These are phyloP conservation scores for Toxicodendron radicans DNA, from an alignment of 345 rosid genomes.

Conservation along the genomic window DNA sequence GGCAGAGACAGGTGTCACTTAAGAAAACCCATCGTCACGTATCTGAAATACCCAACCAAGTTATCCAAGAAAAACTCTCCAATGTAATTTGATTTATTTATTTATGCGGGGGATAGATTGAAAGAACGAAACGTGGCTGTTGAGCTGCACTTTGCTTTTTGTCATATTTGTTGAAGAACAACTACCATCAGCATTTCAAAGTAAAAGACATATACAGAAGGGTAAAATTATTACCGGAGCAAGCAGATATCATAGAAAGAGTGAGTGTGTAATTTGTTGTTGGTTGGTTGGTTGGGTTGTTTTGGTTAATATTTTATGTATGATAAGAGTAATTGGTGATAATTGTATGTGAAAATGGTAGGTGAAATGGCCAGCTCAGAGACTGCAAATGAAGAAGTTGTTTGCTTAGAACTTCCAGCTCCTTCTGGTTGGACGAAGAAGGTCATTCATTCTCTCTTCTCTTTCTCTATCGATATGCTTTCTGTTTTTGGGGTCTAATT, in stretches of 20 bases:
- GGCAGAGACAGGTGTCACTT: neutral
- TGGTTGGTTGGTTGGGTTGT: neutral
- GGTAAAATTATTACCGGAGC: no score
- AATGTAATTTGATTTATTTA: no score
- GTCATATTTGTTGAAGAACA: constrained; percentile 5
- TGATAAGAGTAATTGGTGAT: neutral
- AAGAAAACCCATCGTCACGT: neutral
- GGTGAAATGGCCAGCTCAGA: constrained; percentile 32
- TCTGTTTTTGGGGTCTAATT: neutral
- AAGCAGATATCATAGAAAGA: neutral
- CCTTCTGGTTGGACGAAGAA: constrained; percentile 42
- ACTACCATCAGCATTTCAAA: neutral
- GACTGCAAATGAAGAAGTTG: constrained; percentile 11
- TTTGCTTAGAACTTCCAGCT: constrained; percentile 32
- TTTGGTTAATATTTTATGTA: neutral
- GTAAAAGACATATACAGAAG: no score
- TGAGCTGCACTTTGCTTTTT: neutral
- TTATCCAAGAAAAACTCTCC: neutral
- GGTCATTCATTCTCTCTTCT: constrained; percentile 14
- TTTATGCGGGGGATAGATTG: no score
- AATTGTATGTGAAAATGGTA: constrained; percentile 13
- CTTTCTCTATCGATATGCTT: neutral
- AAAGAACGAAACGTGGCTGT: constrained; percentile 2
- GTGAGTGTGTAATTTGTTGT: neutral
- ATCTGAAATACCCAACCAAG: neutral